Evolutionary conservation across 148 eudicot genomes (phyloP).

Genomic region (Oxyria digyna): DNA sequence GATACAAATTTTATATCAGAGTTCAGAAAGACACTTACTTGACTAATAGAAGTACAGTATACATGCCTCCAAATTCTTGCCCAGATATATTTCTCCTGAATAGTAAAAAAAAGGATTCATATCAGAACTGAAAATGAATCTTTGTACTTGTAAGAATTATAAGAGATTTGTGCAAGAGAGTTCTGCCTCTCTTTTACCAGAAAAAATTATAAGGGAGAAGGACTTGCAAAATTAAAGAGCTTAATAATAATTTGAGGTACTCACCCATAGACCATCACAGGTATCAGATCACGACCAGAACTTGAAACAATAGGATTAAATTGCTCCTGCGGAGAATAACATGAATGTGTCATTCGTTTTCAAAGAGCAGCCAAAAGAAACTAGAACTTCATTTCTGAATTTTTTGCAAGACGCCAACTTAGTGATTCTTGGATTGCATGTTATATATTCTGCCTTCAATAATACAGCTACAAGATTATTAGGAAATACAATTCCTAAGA

Average conservation of each 20-base stretch:
- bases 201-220: constrained; percentile 2
- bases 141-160: neutral
- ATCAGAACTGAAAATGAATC: neutral
- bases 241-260: too few species aligned
- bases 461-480: too few species aligned
- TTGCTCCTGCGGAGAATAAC: constrained; percentile 50
- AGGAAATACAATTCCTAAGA: neutral
- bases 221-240: too few species aligned
- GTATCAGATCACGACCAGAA: constrained; percentile 86
- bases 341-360: neutral
- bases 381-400: too few species aligned
- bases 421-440: neutral
- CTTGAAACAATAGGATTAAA: constrained; percentile 82
- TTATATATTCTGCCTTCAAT: neutral
- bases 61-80: constrained; percentile 96
- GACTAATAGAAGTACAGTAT: constrained; percentile 64
- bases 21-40: constrained; percentile 47
- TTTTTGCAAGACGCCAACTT: neutral
- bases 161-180: too few species aligned
- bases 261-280: constrained; percentile 97
- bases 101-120: neutral
- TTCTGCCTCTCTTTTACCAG: too few species aligned
- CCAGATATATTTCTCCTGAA: constrained; percentile 93
- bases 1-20: constrained; percentile 4
- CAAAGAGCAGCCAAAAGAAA: neutral